phyloP scores from a whole-genome alignment of 208 protist species.

The Acanthamoeba rhysodes region DNA sequence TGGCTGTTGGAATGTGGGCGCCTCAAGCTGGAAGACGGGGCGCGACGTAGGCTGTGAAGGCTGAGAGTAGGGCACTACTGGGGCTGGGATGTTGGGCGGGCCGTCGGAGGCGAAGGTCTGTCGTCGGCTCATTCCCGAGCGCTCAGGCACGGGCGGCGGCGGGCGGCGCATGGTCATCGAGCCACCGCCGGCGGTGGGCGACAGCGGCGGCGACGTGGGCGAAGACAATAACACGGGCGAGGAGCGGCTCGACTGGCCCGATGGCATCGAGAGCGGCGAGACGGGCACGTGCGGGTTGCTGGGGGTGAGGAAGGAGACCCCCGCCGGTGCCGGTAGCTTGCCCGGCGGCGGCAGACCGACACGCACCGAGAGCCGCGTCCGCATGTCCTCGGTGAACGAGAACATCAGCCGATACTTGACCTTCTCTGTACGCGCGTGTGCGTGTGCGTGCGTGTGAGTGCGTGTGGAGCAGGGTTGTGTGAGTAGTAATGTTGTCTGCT shows the following conservation, averaged over 20 bases:
- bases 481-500: too few relatives aligned
- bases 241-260: not conserved
- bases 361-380: not conserved
- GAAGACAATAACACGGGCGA: not conserved
- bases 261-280: not conserved
- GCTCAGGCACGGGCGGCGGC: conserved; percentile 30
- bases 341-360: not conserved
- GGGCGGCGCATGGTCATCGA: conserved; percentile 5
- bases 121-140: not conserved
- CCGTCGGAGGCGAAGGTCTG: not conserved
- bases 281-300: not conserved
- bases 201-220: not conserved
- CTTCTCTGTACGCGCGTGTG: not conserved
- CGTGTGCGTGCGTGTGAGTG: too few relatives aligned
- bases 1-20: not conserved
- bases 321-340: not conserved
- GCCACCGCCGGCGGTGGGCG: not conserved
- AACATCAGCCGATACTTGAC: conserved; percentile 31
- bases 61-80: not conserved
- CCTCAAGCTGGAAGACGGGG: not conserved
- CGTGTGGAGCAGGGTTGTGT: too few relatives aligned
- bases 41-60: not conserved
- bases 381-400: conserved; percentile 38
- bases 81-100: not conserved
- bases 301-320: conserved; percentile 17